Conservation (phyloP, 306 rosid genomes). For the Corylus heterophylla region DNA sequence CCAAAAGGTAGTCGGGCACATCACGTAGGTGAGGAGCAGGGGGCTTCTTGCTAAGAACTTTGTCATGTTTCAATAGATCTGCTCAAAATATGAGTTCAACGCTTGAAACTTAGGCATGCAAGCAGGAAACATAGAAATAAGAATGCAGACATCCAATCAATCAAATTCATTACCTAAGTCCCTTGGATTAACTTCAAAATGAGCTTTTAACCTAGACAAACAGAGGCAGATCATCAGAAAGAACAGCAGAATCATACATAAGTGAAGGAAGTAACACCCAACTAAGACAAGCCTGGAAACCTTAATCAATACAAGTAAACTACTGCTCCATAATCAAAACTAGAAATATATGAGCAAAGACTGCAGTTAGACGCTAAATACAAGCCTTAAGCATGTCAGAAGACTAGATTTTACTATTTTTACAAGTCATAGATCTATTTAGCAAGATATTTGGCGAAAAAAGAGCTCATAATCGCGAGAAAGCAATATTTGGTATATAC, state of each 20-base stretch:
- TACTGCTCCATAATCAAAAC: not conserved
- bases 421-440: not conserved
- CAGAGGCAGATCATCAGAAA: conserved; percentile 20
- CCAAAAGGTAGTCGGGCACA: conserved; percentile 82
- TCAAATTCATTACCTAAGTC: conserved; percentile 61
- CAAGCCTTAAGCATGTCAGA: not conserved
- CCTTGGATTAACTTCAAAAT: conserved; percentile 69
- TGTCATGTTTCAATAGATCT: conserved; percentile 93
- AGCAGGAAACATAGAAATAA: not conserved
- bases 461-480: not conserved
- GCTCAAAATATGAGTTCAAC: conserved; percentile 36
- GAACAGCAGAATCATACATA: not conserved
- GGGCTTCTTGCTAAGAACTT: conserved; percentile 84
- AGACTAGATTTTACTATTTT: not conserved
- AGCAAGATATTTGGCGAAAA: not conserved
- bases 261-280: conserved; percentile 9
- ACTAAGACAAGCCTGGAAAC: not conserved
- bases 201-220: conserved; percentile 67
- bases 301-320: not conserved
- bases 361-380: not conserved
- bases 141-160: conserved; percentile 23
- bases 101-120: conserved; percentile 1
- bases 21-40: conserved; percentile 80
- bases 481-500: conserved; percentile 27
- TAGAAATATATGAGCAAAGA: not conserved